Evolutionary conservation across 768 basidiomycete genomes (phyloP), one percentile per base, ranked within the genome.

Genomic region (Hygrophoropsis aurantiaca): DNA sequence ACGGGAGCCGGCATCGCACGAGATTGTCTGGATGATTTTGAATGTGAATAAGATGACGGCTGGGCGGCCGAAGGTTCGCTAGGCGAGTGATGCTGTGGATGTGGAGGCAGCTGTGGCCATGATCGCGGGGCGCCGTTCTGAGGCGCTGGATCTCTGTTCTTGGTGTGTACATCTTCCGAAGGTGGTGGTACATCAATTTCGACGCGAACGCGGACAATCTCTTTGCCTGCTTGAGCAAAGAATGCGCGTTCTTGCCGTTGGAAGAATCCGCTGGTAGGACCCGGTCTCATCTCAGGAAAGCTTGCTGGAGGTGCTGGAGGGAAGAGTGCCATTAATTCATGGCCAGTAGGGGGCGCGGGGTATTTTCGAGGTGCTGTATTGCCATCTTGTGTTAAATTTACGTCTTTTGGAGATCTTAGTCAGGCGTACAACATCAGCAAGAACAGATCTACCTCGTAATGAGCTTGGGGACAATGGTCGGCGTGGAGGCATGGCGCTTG

Each of bases 241-340:
- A 87, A 90, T 7, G 83, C 84, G 46, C 87, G 84, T 56, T 90
- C 87, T 62, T 90, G 84, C 0, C 79, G 73, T 52, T 81, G 78
- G 61, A 90, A 90, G 62, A 78, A 89, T 23, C 81, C 79, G 41
- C 81, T 83, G 0, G 88, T 89, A 3, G 85, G 80, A 1, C 82
- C 82, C 2, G 78, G 73, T 46, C 79, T 70, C 67, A 80, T 73
- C 53, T 80, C 79, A 24, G 73, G 69, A 42, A 77, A 78, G 42
- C 35, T 75, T 37, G 76, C 72, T 1, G 87, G 87, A 13, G 85
- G 77, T 3, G 81, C 70, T 5, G 87, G 77, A 1, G 88, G 88
- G 60, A 90, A 90, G 70, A 90, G 78, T 11, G 85, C 85, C 88
- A 90, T 90, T 56, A 90, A 77, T 54, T 90, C 86, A 55, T 90